Evolutionary conservation across 1,284 basidiomycete genomes (phyloP), one percentile per base, ranked within the genome.

Genomic region (Sporisorium reilianum): DNA sequence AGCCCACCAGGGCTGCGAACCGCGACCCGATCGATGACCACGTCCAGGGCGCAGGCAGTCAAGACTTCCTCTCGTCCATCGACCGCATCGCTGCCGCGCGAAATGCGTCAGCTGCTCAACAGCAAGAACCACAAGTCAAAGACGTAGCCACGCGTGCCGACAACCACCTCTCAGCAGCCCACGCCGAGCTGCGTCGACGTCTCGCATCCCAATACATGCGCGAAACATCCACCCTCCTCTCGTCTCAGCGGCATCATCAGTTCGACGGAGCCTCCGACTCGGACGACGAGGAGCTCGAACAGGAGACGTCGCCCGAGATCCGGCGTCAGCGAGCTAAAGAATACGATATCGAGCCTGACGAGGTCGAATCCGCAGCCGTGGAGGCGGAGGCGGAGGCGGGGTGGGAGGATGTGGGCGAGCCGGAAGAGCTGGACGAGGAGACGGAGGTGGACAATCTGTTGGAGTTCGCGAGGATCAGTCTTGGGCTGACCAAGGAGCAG

Each of bases 211-310:
- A 75, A 36, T 66, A 75, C 63, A 75, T 75, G 72, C 58, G 63
- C 25, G 66, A 69, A 10, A 64, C 65, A 0, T 66, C 66, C 7
- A 28, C 40, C 3, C 46, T 63, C 14, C 64, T 75, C 50, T 63
- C 71, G 16, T 57, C 62, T 0, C 66, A 78, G n/a, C 44, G 41
- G 0, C 65, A 64, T 23, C 32, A 60, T 18, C 58, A 42, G 12
- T 78, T 67, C 51, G 68, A 71, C 20, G 77, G 77, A 12, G 72
- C 71, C 1, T 66, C 70, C 2, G 74, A 80, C 25, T 77, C 75
- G 8, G 70, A 71, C 26, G 58, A 59, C 12, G 61, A 57, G 16
- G 65, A 70, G 42, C 28, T 75, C 9, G 61, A 77, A 22, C 49
- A 77, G 25, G 74, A 77, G 22, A 65, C 58, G 1, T 64, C 54